Evolutionary conservation across 306 rosid genomes (phyloP).

Genomic region (Spatholobus suberectus): DNA sequence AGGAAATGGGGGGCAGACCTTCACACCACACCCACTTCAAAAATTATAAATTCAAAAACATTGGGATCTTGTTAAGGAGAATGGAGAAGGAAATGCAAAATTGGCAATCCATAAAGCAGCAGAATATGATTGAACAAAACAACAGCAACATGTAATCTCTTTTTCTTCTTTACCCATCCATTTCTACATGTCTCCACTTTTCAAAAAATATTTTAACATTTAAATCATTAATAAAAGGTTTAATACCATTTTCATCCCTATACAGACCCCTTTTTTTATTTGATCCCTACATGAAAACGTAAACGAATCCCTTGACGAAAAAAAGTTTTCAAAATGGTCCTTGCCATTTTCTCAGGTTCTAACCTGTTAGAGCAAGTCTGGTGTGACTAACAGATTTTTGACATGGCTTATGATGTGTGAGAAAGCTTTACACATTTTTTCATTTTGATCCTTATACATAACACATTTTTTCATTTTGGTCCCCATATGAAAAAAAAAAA

Average conservation of each 20-base stretch:
- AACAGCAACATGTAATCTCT: constrained; percentile 16
- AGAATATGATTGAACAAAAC: constrained; percentile 26
- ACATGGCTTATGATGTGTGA: background rate
- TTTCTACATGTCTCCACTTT: background rate
- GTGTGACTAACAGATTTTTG: background rate
- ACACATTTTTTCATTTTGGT: background rate
- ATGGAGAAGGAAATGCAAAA: constrained; percentile 39
- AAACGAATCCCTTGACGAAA: background rate
- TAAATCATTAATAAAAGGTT: background rate
- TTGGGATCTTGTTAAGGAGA: constrained; percentile 9
- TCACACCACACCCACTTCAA: constrained; percentile 28
- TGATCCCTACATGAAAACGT: background rate
- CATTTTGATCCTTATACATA: background rate
- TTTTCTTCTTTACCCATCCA: background rate
- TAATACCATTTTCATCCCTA: background rate
- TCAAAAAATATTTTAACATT: constrained; percentile 18
- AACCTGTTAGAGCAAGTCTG: background rate
- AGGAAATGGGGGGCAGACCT: constrained; percentile 4
- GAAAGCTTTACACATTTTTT: background rate
- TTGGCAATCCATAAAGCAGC: constrained; percentile 22
- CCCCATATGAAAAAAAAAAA: background rate
- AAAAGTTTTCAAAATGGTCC: background rate
- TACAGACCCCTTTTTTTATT: too few relatives aligned
- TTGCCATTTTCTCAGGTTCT: background rate
- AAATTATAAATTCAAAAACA: constrained; percentile 18